phyloP scores from a whole-genome alignment of 352 stramenopile species.

The Globisporangium emineosum region DNA sequence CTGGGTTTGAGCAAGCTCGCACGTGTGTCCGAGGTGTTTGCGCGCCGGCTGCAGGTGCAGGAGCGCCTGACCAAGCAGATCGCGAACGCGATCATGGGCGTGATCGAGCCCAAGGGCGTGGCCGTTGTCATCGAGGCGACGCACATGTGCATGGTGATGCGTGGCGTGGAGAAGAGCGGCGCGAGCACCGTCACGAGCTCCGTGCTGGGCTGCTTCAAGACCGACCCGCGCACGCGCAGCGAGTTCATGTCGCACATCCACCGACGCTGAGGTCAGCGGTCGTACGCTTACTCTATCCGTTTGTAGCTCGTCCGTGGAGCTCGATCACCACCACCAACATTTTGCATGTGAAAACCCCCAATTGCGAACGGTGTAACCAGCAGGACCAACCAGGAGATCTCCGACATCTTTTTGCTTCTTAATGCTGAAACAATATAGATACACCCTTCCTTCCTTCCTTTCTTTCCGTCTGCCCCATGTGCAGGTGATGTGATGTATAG shows the following conservation, averaged over 20 bases:
- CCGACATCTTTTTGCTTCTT: conserved; percentile 33
- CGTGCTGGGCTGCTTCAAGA: conserved; percentile 96
- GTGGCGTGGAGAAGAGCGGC: conserved; percentile 97
- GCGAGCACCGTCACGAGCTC: conserved; percentile 96
- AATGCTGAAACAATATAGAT: conserved; percentile 33
- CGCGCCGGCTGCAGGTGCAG: conserved; percentile 97
- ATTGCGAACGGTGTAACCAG: conserved; percentile 39
- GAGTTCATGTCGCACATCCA: conserved; percentile 90
- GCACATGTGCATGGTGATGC: conserved; percentile 99
- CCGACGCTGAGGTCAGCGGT: conserved; percentile 54
- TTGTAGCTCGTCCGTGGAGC: neutral
- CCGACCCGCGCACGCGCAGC: conserved; percentile 84
- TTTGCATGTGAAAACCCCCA: conserved; percentile 3
- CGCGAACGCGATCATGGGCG: conserved; percentile 96
- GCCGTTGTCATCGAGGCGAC: conserved; percentile 98
- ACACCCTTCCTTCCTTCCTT: conserved; percentile 35
- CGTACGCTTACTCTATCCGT: neutral
- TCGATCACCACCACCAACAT: neutral
- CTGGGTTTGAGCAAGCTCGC: conserved; percentile 98
- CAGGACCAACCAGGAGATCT: conserved; percentile 31
- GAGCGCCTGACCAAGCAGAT: conserved; percentile 99
- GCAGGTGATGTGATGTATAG: neutral
- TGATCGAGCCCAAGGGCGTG: conserved; percentile 95
- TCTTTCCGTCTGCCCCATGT: neutral
- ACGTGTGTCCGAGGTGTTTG: conserved; percentile 96